Evolutionary conservation across 2,329 filamentous ascomycete species (phyloP).

Genomic region (Madurella fahalii): DNA sequence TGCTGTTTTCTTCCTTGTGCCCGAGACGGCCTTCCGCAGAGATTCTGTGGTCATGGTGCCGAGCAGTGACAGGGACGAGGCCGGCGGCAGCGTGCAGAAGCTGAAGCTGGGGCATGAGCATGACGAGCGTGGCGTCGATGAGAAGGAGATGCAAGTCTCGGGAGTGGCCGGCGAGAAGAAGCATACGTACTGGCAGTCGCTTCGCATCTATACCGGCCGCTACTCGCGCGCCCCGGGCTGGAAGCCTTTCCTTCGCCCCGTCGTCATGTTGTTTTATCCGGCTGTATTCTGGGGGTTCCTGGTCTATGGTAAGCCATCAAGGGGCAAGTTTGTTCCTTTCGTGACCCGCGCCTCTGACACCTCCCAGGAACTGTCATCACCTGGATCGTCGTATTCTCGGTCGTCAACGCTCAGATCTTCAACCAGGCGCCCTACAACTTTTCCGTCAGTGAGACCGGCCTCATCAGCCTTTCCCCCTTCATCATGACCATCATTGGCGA

Average conservation of each 20-base stretch:
- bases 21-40: conserved; percentile 47
- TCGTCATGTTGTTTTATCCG: conserved; percentile 48
- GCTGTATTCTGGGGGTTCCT: conserved; percentile 49
- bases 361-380: conserved; percentile 22
- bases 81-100: conserved; percentile 1
- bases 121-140: conserved; percentile 17
- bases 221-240: conserved; percentile 37
- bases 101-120: conserved; percentile 24
- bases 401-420: conserved; percentile 49
- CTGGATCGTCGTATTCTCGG: conserved; percentile 40
- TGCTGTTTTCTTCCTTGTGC: conserved; percentile 45
- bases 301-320: conserved; percentile 40
- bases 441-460: conserved; percentile 43
- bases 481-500: conserved; percentile 44
- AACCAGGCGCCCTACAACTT: conserved; percentile 49
- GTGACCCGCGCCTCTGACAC: background rate
- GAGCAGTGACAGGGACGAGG: background rate
- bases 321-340: background rate
- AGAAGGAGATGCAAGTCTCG: conserved; percentile 7
- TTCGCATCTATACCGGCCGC: conserved; percentile 35
- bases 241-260: conserved; percentile 40
- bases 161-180: conserved; percentile 21
- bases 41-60: conserved; percentile 21
- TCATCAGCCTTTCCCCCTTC: conserved; percentile 49
- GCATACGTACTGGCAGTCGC: conserved; percentile 31